Conservation (phyloP, 176 grass and related monocot species). For the Miscanthus lutarioriparius region DNA sequence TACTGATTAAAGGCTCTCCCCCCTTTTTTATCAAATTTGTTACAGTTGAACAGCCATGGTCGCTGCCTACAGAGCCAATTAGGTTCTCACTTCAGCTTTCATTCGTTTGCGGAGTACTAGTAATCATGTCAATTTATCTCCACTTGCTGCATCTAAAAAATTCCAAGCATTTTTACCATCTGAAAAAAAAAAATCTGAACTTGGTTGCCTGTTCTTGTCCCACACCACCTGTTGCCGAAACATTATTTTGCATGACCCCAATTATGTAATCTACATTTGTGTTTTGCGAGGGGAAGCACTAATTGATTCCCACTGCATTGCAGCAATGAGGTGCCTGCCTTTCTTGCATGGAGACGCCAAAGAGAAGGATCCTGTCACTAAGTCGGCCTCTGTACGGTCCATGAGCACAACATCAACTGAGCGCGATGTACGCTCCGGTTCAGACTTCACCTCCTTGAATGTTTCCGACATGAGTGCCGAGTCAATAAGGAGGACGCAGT, state of each 20-base stretch:
- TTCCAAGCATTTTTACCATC: background rate
- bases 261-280: background rate
- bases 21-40: background rate
- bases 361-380: conserved; percentile 26
- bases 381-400: conserved; percentile 62
- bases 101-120: background rate
- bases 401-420: conserved; percentile 77
- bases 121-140: background rate
- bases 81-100: background rate
- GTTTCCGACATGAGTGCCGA: conserved; percentile 55
- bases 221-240: background rate
- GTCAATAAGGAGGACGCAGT: conserved; percentile 65
- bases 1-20: background rate
- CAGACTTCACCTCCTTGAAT: conserved; percentile 66
- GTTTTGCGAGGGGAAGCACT: background rate
- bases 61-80: background rate
- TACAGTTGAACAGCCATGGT: background rate
- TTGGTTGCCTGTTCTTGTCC: conserved; percentile 4
- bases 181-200: background rate
- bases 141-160: background rate
- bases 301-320: conserved; percentile 18
- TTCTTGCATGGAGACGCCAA: conserved; percentile 54
- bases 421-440: conserved; percentile 62
- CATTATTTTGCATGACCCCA: background rate
- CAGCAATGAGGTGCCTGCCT: conserved; percentile 72